These are phyloP conservation scores for Tulasnella calospora DNA, from an alignment of 768 basidiomycete species.

Conservation along the genomic window DNA sequence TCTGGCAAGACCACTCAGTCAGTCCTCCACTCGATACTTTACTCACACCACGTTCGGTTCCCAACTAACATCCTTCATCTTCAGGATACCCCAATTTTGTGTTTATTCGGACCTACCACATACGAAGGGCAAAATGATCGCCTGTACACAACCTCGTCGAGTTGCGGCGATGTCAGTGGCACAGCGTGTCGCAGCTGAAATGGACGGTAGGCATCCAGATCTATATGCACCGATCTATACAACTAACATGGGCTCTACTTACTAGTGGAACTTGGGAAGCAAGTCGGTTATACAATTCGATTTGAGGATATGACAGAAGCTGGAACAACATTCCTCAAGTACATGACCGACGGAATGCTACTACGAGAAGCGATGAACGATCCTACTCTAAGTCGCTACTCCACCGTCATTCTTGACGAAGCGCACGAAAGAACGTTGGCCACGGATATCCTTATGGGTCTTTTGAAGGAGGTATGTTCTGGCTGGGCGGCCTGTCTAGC, in stretches of 20 bases:
- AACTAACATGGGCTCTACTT: background rate
- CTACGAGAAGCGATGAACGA: constrained; percentile 94
- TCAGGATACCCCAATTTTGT: constrained; percentile 93
- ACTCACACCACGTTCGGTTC: background rate
- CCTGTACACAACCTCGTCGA: constrained; percentile 93
- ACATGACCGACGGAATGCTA: constrained; percentile 99
- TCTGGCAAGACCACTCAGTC: constrained; percentile 95
- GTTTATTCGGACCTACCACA: constrained; percentile 91
- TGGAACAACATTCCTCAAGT: constrained; percentile 91
- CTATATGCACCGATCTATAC: background rate
- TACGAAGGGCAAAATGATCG: constrained; percentile 81
- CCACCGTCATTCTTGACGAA: constrained; percentile 97
- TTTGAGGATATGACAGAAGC: constrained; percentile 95
- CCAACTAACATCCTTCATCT: constrained; percentile 27
- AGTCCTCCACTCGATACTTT: constrained; percentile 33
- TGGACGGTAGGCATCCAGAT: constrained; percentile 69
- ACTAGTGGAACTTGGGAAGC: constrained; percentile 81
- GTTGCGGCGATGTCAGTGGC: constrained; percentile 98
- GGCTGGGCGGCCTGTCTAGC: background rate
- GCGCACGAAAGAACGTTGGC: constrained; percentile 97
- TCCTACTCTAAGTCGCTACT: constrained; percentile 79
- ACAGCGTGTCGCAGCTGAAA: constrained; percentile 97
- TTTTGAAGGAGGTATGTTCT: constrained; percentile 59
- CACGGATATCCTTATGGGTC: constrained; percentile 97
- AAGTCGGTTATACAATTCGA: constrained; percentile 96